Percentiles rank a stretch among this genome's conserved stretches.
These are phyloP conservation scores for Talaromyces thailandensis DNA, from an alignment of 495 filamentous ascomycete genomes.

Conservation along the genomic window DNA sequence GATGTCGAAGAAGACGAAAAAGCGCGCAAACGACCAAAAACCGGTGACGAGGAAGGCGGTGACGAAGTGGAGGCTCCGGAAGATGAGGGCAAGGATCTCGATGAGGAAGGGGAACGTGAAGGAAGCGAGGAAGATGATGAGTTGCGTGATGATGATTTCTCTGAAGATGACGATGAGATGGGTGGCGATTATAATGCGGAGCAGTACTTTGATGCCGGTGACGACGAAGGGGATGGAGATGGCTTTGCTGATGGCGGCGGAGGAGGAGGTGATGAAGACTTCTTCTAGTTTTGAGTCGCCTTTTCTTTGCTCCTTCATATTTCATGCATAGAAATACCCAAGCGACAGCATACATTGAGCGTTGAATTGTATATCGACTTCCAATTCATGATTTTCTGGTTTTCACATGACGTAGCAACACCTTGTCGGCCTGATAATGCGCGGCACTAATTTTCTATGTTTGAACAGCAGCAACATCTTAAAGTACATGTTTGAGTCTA, in stretches of 20 bases:
- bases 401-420: neutral
- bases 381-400: neutral
- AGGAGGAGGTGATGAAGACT: slow-evolving; percentile 16
- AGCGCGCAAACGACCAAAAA: slow-evolving; percentile 16
- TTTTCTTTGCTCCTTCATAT: neutral
- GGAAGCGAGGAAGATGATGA: slow-evolving; percentile 40
- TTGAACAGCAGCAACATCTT: no score
- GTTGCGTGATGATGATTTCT: slow-evolving; percentile 47
- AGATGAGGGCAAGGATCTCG: slow-evolving; percentile 25
- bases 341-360: neutral
- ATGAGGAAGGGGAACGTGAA: slow-evolving; percentile 29
- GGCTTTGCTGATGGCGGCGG: slow-evolving; percentile 38
- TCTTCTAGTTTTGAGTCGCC: neutral
- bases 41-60: slow-evolving; percentile 25
- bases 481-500: no score
- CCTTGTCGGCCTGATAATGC: neutral
- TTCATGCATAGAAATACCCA: slow-evolving; percentile 4
- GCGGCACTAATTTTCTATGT: neutral
- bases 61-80: slow-evolving; percentile 23
- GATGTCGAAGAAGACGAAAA: slow-evolving; percentile 20
- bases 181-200: slow-evolving; percentile 56
- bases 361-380: neutral
- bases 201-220: slow-evolving; percentile 56
- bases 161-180: slow-evolving; percentile 48
- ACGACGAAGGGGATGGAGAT: slow-evolving; percentile 47